Percentiles rank a stretch among this genome's conserved stretches.
These are phyloP conservation scores for Bipolaris bicolor DNA, from an alignment of 2,329 filamentous ascomycete genomes.

Conservation along the genomic window DNA sequence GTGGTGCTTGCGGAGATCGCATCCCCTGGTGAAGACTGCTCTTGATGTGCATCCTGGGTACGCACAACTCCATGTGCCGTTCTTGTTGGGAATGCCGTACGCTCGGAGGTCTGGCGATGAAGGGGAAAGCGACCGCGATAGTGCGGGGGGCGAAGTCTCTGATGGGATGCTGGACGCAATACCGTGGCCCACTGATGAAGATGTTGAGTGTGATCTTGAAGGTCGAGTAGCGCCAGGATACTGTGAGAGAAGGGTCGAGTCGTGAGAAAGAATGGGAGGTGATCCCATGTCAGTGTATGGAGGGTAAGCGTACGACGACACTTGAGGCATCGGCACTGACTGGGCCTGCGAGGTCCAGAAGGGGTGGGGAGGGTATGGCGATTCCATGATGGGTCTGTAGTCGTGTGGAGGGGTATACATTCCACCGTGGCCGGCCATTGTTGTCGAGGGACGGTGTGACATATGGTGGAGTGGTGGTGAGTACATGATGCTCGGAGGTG, in stretches of 20 bases:
- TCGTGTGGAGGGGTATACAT: conserved; percentile 40
- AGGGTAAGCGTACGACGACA: conserved; percentile 45
- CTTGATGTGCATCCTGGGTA: conserved; percentile 66
- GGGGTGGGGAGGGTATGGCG: conserved; percentile 42
- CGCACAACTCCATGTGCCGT: conserved; percentile 63
- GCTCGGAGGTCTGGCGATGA: conserved; percentile 49
- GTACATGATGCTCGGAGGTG: conserved; percentile 48
- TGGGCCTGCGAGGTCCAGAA: conserved; percentile 43
- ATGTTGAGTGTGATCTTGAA: conserved; percentile 46
- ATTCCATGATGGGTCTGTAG: conserved; percentile 39
- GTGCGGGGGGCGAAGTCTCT: conserved; percentile 40
- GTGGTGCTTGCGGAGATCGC: conserved; percentile 68
- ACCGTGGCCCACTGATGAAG: conserved; percentile 37
- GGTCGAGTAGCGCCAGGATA: conserved; percentile 30
- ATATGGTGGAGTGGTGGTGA: conserved; percentile 46
- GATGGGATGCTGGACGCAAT: conserved; percentile 33
- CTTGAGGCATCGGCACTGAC: conserved; percentile 35
- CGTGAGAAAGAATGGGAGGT: conserved; percentile 31
- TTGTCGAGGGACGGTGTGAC: conserved; percentile 31
- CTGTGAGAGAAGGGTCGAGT: conserved; percentile 33
- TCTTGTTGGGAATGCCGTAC: conserved; percentile 53
- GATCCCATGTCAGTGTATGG: conserved; percentile 37
- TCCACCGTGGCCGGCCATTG: conserved; percentile 31
- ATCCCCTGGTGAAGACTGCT: conserved; percentile 64
- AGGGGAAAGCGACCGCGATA: conserved; percentile 49